phyloP scores from a whole-genome alignment of 2,329 filamentous ascomycete species.

The Penicillium janthinellum region DNA sequence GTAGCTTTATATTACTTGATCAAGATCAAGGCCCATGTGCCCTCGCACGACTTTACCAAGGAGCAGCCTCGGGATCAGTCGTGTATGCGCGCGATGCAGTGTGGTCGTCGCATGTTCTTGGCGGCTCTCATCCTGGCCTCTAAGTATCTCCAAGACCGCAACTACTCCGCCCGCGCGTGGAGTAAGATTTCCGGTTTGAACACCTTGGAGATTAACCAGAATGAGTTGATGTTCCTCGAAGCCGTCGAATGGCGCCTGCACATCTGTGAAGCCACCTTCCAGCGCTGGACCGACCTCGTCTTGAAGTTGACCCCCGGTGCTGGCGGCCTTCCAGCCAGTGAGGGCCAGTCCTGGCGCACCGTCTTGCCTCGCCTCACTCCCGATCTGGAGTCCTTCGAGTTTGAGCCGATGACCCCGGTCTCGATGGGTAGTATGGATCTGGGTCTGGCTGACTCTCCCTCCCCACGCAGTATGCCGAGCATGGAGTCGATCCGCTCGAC shows the following conservation, averaged over 20 bases:
- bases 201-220: constrained; percentile 91
- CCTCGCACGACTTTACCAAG: constrained; percentile 79
- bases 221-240: constrained; percentile 87
- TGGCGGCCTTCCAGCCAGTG: constrained; percentile 39
- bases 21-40: constrained; percentile 87
- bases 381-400: constrained; percentile 55
- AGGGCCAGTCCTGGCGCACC: constrained; percentile 45
- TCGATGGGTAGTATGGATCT: constrained; percentile 31
- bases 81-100: constrained; percentile 80
- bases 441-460: constrained; percentile 32
- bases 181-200: constrained; percentile 98
- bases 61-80: constrained; percentile 76
- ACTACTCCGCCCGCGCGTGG: constrained; percentile 96
- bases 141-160: constrained; percentile 96
- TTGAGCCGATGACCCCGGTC: constrained; percentile 36
- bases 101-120: constrained; percentile 95
- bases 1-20: constrained; percentile 96
- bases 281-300: constrained; percentile 92
- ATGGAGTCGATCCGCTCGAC: constrained; percentile 27
- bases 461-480: constrained; percentile 29
- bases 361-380: constrained; percentile 60
- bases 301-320: constrained; percentile 74
- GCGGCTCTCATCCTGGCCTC: constrained; percentile 92
- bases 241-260: constrained; percentile 95
- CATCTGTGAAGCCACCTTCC: constrained; percentile 84